Evolutionary conservation across 352 stramenopile species (phyloP).

Genomic region (Globisporangium cylindrosporum): DNA sequence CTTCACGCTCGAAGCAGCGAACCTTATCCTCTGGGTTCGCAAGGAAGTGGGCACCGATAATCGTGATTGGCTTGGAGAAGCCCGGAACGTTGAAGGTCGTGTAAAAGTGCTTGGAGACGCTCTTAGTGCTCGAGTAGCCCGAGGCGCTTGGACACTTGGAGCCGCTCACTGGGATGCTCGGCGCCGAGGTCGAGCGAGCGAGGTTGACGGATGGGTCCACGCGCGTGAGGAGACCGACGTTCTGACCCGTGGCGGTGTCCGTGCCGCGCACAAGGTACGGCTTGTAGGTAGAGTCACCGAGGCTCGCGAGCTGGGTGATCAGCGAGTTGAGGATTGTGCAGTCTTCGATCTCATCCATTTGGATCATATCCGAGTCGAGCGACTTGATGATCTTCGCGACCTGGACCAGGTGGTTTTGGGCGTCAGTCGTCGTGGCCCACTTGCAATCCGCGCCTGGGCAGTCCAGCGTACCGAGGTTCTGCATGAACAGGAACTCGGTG

Average conservation of each 20-base stretch:
- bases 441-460: conserved; percentile 51
- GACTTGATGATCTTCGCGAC: conserved; percentile 47
- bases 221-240: conserved; percentile 62
- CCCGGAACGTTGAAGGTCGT: conserved; percentile 61
- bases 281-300: conserved; percentile 57
- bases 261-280: conserved; percentile 57
- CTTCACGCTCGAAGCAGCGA: conserved; percentile 61
- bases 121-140: conserved; percentile 41
- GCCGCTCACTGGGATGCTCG: conserved; percentile 41
- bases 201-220: too few relatives aligned
- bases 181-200: conserved; percentile 31
- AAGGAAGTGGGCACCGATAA: conserved; percentile 64
- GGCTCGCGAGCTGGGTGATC: conserved; percentile 40
- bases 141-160: conserved; percentile 47
- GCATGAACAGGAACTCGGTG: conserved; percentile 56
- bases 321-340: conserved; percentile 50
- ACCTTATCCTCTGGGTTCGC: conserved; percentile 53
- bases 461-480: conserved; percentile 32
- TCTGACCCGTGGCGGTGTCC: conserved; percentile 68
- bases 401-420: conserved; percentile 46
- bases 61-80: conserved; percentile 62
- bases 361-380: conserved; percentile 63
- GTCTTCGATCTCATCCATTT: conserved; percentile 65
- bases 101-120: conserved; percentile 71
- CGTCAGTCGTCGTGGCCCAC: conserved; percentile 43